phyloP scores from a whole-genome alignment of 202 grass and related monocot species.

The Thinopyrum obtusiflorum region DNA sequence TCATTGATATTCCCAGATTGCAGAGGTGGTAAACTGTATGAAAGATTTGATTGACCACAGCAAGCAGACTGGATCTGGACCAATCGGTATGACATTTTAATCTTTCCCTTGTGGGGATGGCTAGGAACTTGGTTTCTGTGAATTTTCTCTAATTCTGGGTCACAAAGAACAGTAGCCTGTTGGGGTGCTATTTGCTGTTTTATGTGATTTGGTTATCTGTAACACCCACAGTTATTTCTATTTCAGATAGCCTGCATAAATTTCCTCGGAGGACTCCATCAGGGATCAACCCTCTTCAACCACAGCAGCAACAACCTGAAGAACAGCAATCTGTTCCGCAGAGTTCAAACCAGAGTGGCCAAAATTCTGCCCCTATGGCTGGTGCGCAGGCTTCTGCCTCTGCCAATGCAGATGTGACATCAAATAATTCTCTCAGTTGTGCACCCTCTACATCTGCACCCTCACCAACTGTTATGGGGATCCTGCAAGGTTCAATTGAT shows the following conservation, averaged over 20 bases:
- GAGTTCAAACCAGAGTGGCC: slow-evolving; percentile 46
- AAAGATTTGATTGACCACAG: slow-evolving; percentile 98
- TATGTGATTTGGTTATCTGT: slow-evolving; percentile 11
- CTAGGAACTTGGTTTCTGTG: neutral
- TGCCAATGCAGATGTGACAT: slow-evolving; percentile 56
- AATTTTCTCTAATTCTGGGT: neutral
- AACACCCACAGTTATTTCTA: slow-evolving; percentile 19
- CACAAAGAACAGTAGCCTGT: slow-evolving; percentile 1
- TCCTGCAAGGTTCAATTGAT: slow-evolving; percentile 64
- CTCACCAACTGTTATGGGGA: slow-evolving; percentile 36
- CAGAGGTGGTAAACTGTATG: slow-evolving; percentile 98
- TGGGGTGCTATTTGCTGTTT: neutral
- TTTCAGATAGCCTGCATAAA: slow-evolving; percentile 42
- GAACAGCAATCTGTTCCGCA: slow-evolving; percentile 55
- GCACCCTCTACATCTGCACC: slow-evolving; percentile 56
- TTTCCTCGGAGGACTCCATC: slow-evolving; percentile 77
- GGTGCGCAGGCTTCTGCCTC: slow-evolving; percentile 42
- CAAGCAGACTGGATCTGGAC: slow-evolving; percentile 77
- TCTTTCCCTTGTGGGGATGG: neutral
- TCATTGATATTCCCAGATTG: slow-evolving; percentile 62
- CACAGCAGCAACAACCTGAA: slow-evolving; percentile 61
- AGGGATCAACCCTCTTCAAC: slow-evolving; percentile 48
- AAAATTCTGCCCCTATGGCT: slow-evolving; percentile 23
- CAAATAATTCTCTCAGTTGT: slow-evolving; percentile 57
- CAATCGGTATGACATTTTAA: slow-evolving; percentile 57